Percentiles rank a stretch among this genome's conserved stretches.
phyloP scores from a whole-genome alignment of 164 flowering plant species.

The Aristolochia californica region DNA sequence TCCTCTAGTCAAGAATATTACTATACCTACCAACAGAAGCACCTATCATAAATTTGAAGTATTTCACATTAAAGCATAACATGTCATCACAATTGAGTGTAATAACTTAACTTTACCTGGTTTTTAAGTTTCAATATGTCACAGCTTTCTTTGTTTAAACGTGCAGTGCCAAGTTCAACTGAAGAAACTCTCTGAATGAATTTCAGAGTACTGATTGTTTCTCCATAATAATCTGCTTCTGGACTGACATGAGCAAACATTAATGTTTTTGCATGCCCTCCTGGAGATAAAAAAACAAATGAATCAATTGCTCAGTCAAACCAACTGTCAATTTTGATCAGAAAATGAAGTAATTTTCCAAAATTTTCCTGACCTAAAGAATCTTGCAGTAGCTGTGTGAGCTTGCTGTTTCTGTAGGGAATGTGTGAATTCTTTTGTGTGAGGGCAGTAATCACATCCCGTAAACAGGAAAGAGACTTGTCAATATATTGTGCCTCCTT shows the following conservation, averaged over 20 bases:
- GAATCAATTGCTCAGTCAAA: background rate
- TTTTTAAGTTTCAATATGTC: constrained; percentile 71
- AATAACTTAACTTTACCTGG: constrained; percentile 35
- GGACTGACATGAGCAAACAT: constrained; percentile 95
- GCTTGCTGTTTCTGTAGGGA: constrained; percentile 90
- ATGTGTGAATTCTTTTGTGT: constrained; percentile 76
- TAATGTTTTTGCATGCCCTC: constrained; percentile 79
- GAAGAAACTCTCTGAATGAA: constrained; percentile 82
- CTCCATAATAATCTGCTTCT: constrained; percentile 59
- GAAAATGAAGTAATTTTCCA: background rate
- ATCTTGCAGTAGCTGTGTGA: constrained; percentile 78
- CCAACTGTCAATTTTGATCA: no score
- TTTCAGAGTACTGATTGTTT: constrained; percentile 70
- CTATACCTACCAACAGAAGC: no score
- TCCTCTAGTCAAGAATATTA: no score
- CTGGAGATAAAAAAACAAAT: constrained; percentile 15
- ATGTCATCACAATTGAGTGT: background rate
- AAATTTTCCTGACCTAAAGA: constrained; percentile 47
- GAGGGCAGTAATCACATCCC: constrained; percentile 77
- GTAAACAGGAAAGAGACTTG: constrained; percentile 77
- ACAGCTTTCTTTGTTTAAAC: constrained; percentile 53
- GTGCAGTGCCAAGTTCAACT: constrained; percentile 87
- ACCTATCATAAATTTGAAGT: no score
- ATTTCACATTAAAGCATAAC: no score
- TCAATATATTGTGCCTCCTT: constrained; percentile 77